Evolutionary conservation across 164 flowering plant genomes (phyloP).

Genomic region (Magnolia kwangsiensis): DNA sequence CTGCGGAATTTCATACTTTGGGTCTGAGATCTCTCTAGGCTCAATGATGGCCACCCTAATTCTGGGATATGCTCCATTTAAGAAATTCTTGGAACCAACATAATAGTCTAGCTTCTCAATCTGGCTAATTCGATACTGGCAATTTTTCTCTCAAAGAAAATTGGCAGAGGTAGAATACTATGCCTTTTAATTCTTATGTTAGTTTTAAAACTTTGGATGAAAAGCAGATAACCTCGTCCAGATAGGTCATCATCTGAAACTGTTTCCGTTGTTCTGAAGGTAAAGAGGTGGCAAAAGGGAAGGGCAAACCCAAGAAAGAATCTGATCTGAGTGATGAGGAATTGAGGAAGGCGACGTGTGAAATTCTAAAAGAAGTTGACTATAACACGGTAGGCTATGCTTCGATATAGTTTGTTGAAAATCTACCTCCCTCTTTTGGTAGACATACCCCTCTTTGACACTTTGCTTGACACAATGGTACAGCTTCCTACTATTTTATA

Average conservation of each 20-base stretch:
- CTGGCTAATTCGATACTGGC: neutral
- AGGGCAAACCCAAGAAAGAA: conserved; percentile 47
- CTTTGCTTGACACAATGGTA: neutral
- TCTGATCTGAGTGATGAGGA: conserved; percentile 58
- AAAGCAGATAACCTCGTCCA: neutral
- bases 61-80: neutral
- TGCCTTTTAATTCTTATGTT: neutral
- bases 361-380: conserved; percentile 85
- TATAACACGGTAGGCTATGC: conserved; percentile 68
- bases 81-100: neutral
- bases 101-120: neutral
- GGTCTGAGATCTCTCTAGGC: neutral
- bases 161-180: neutral
- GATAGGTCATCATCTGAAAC: neutral
- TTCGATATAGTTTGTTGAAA: neutral
- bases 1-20: neutral
- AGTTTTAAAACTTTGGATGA: neutral
- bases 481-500: neutral
- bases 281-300: conserved; percentile 45
- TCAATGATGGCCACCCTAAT: neutral
- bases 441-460: neutral
- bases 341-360: conserved; percentile 61
- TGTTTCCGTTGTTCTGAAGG: conserved; percentile 13
- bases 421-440: neutral
- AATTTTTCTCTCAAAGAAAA: neutral